Evolutionary conservation across 495 filamentous ascomycete genomes (phyloP), one percentile per base, ranked within the genome.

Genomic region (Neurospora cerealis): DNA sequence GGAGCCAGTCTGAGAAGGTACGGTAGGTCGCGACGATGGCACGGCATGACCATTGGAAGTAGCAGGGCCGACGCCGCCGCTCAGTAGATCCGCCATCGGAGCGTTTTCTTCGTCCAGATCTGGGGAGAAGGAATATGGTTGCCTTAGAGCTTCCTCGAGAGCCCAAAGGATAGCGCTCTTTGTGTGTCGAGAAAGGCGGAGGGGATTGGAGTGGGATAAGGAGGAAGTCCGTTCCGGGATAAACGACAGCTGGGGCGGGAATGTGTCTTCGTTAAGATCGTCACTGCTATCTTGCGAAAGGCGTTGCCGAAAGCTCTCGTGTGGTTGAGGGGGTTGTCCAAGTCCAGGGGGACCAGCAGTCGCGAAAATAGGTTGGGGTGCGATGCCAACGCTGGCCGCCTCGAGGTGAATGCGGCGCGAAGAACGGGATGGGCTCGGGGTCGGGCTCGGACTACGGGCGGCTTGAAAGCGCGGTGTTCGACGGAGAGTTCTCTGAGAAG

Each of bases 81-180:
- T 86, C 79, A 88, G 85, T 78, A 97, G 85, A 82, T 97, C 92
- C 77, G 96, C 91, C 96, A 99, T 98, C 75, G 90, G 88, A 78
- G 95, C 94, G 91, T 94, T 93, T 86, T 95, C 91, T 86, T 99
- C 96, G 71, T 91, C 88, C 60, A 89, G 86, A 80, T 97, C 94
- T 19, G 93, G 87, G 5, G 94, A 94, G 83, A 99, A 96, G 13
- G 89, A 87, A 73, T 94, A 87, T 2, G 96, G 95, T 46, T 89
- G 88, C 70, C 95, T 91, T 70, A 98, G 87, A 66, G 93, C 96
- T 83, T 95, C 93, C 85, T 99, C 95, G 69, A 98, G 89, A 7
- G 93, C 89, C 87, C 91, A 97, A 74, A 93, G 91, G 79, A 99
- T 94, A 21, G 96, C 95, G 75, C 83, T 85, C 73, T 83, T 83